Evolutionary conservation across 176 grass and related monocot species (phyloP), one percentile per base, ranked within the genome.

Genomic region (Pontederia crassipes): DNA sequence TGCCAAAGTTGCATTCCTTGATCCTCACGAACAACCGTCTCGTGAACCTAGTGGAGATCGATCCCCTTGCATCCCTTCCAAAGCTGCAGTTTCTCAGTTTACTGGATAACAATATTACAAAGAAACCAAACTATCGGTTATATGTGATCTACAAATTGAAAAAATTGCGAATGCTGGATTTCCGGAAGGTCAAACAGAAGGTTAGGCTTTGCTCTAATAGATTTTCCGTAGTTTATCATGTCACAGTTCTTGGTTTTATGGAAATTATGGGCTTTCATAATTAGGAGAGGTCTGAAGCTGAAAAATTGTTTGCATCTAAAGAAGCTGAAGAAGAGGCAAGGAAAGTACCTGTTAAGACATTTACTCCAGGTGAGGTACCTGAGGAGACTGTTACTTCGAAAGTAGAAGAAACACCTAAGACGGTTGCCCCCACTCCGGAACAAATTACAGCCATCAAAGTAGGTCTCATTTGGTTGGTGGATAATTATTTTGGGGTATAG

Each of bases 381-480:
- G 75, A 81, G 68, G 50, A 61, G 68, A 60, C 72, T 61, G 85
- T 74, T 57, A 53, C 48, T 45, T 57, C 72, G 54, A 84, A 80
- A 74, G 55, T 74, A 52, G 74, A 79, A 11, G 81, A 92, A 18
- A 81, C 68, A 59, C 86, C 90, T 28, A 87, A 84, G 74, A 84
- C 86, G 20, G 84, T 98, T 7, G 85, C 74, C 17, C 93, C 87
- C 28, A 92, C 87, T 69, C 81, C 85, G 35, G 93, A 91, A 50
- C 93, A 98, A 70, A 98, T 98, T 77, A 92, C 77, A 74, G 93
- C 93, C 71, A 98, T 98, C n/a, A 98, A 98, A 88, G 88, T 98
- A 81, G 52, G 24, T 64, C 18, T 48, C 60, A 61, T 45, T 61
- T 32, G 11, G 49, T n/a, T n/a, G n/a, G n/a, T n/a, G n/a, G n/a